phyloP scores from a whole-genome alignment of 2,329 filamentous ascomycete genomes.

The Rhinocladiella similis region DNA sequence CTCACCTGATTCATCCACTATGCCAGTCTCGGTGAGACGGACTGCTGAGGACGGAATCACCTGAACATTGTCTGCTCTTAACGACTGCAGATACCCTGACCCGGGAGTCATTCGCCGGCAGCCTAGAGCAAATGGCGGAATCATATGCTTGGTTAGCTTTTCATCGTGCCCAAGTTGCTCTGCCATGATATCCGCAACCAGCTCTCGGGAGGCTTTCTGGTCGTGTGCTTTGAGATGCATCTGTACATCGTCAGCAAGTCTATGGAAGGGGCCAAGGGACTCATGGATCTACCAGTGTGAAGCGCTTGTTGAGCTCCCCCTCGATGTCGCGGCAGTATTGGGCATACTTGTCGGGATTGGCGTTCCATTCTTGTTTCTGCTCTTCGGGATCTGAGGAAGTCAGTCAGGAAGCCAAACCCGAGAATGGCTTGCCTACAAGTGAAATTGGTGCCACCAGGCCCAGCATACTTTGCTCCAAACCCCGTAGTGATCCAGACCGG shows the following conservation, averaged over 20 bases:
- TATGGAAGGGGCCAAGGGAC: neutral
- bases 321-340: constrained; percentile 52
- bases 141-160: constrained; percentile 45
- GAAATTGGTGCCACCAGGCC: constrained; percentile 25
- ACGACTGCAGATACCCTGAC: constrained; percentile 44
- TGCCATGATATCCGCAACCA: constrained; percentile 26
- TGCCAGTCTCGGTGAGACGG: constrained; percentile 40
- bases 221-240: constrained; percentile 24
- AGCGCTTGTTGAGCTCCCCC: constrained; percentile 53
- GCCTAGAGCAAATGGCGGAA: constrained; percentile 47
- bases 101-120: constrained; percentile 47
- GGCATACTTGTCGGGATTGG: constrained; percentile 42
- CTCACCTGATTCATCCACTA: constrained; percentile 41
- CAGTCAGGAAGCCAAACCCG: neutral
- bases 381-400: constrained; percentile 18
- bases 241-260: constrained; percentile 1
- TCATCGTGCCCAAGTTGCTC: constrained; percentile 35
- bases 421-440: constrained; percentile 6
- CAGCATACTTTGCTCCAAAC: constrained; percentile 26
- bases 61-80: constrained; percentile 41
- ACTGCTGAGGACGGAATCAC: constrained; percentile 41
- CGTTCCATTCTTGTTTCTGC: constrained; percentile 36
- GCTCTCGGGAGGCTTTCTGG: constrained; percentile 35
- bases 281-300: constrained; percentile 37
- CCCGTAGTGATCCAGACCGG: constrained; percentile 28